Percentiles rank a stretch among this genome's conserved stretches.
Conservation (phyloP, 2,329 filamentous ascomycete genomes). For the Fonsecaea multimorphosa region DNA sequence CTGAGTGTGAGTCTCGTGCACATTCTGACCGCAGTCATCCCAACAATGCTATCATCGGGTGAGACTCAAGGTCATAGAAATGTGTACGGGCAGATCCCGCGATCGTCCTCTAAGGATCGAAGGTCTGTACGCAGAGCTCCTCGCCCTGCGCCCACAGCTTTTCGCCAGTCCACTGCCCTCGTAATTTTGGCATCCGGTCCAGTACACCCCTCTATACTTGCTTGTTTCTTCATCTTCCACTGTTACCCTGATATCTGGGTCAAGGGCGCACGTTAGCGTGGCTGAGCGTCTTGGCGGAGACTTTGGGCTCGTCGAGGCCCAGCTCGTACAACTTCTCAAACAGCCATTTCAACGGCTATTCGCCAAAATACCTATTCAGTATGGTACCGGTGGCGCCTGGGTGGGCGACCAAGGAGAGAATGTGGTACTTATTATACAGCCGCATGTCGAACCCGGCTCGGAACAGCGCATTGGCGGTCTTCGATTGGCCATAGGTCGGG, state of each 20-base stretch:
- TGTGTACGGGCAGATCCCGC: no score
- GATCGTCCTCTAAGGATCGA: neutral
- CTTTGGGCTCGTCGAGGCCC: neutral
- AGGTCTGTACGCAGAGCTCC: neutral
- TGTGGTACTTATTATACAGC: neutral
- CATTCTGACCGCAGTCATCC: no score
- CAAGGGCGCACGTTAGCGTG: conserved; percentile 1
- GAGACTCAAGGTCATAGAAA: no score
- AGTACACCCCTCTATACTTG: neutral
- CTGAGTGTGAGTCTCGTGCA: no score
- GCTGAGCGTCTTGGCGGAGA: no score
- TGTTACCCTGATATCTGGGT: neutral
- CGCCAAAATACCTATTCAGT: neutral
- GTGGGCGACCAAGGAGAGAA: neutral
- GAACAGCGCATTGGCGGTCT: conserved; percentile 5
- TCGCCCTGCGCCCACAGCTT: neutral
- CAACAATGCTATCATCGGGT: neutral
- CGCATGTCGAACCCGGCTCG: neutral
- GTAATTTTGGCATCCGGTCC: neutral
- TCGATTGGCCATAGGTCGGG: neutral
- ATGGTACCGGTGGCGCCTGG: neutral
- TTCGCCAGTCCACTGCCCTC: neutral
- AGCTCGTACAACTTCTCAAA: conserved; percentile 1
- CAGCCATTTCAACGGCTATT: neutral
- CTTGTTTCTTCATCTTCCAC: neutral